Evolutionary conservation across 2,329 filamentous ascomycete genomes (phyloP).

Genomic region (Ceratocystis destructans): DNA sequence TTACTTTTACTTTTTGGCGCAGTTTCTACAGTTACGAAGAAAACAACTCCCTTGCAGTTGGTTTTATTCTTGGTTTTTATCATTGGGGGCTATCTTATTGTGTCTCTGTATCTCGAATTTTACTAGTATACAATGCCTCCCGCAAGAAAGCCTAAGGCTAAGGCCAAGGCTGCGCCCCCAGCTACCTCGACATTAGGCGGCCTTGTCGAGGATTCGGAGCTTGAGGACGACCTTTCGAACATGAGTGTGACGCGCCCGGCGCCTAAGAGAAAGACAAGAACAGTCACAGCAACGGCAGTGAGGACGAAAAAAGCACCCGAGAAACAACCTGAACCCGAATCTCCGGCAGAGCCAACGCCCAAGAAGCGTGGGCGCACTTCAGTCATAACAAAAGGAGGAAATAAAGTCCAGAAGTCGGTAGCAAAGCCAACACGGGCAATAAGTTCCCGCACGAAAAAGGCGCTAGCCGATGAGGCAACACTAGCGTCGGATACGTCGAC

Average conservation of each 20-base stretch:
- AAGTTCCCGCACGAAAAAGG: background rate
- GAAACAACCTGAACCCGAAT: background rate
- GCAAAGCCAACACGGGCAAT: slow-evolving; percentile 8
- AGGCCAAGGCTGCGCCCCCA: slow-evolving; percentile 3
- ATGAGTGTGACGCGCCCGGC: slow-evolving; percentile 11
- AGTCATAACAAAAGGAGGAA: background rate
- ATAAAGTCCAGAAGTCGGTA: slow-evolving; percentile 11
- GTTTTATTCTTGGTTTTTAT: background rate
- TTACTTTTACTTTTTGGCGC: slow-evolving; percentile 1
- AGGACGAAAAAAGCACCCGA: slow-evolving; percentile 7
- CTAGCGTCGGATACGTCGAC: background rate
- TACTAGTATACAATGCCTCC: slow-evolving; percentile 12
- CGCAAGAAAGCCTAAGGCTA: slow-evolving; percentile 12
- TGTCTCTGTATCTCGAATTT: background rate
- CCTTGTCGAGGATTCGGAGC: slow-evolving; percentile 14
- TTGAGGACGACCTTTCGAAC: slow-evolving; percentile 15
- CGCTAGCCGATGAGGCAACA: background rate
- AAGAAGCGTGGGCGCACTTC: slow-evolving; percentile 9
- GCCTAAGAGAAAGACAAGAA: background rate
- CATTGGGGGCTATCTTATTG: background rate
- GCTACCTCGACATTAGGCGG: slow-evolving; percentile 4
- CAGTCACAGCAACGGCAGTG: background rate
- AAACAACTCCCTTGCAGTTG: background rate
- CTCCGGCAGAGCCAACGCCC: background rate
- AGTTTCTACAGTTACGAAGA: background rate